These are phyloP conservation scores for Zygnema circumcarinatum DNA, from an alignment of 139 green algal species.

Conservation along the genomic window DNA sequence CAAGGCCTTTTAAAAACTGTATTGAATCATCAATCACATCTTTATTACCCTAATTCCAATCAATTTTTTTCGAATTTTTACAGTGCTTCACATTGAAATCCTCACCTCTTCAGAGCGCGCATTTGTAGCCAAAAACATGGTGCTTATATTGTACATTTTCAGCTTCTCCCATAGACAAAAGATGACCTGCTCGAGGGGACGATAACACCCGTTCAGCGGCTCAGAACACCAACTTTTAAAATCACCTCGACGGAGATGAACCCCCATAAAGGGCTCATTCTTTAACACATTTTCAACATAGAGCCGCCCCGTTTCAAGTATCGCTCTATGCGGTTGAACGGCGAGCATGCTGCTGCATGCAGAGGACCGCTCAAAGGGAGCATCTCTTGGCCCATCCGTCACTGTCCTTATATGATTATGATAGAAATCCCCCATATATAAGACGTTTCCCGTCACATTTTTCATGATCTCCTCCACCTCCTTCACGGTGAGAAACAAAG, in stretches of 20 bases:
- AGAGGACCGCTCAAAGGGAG: neutral
- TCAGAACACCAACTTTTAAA: constrained; percentile 4
- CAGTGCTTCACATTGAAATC: neutral
- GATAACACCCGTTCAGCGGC: neutral
- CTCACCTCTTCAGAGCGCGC: constrained; percentile 6
- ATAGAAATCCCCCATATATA: constrained; percentile 7
- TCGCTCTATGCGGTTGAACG: constrained; percentile 17
- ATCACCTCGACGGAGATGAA: constrained; percentile 21
- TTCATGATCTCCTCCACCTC: neutral
- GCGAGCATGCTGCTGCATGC: constrained; percentile 16
- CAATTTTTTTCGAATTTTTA: neutral
- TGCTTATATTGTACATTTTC: constrained; percentile 23
- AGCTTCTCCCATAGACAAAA: neutral
- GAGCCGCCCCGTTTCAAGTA: neutral
- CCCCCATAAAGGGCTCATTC: constrained; percentile 17
- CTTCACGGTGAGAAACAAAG: neutral
- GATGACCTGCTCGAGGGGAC: neutral
- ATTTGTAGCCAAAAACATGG: constrained; percentile 24
- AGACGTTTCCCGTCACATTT: neutral
- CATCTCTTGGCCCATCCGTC: neutral
- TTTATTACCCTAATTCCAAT: too few species aligned
- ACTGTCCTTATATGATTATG: neutral
- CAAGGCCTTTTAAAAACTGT: too few species aligned
- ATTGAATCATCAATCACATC: too few species aligned
- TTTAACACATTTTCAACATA: constrained; percentile 24